phyloP scores from a whole-genome alignment of 78 protist species.

The slime mould (Dictyostelium discoideum) region DNA sequence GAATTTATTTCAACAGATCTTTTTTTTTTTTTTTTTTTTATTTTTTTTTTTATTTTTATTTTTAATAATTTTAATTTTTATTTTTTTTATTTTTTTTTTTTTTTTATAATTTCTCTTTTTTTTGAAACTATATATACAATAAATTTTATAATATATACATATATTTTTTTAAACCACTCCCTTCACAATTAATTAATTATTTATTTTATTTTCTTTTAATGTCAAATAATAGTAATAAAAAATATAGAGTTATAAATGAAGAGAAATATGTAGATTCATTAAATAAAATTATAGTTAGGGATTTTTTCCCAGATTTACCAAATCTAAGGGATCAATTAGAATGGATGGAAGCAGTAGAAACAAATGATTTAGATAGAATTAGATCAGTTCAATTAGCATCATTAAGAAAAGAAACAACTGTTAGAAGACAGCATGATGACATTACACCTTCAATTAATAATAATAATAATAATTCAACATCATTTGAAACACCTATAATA shows the following conservation, averaged over 20 bases:
- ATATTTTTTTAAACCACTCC: too few species aligned
- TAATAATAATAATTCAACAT: constrained; percentile 13
- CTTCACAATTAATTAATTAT: not conserved
- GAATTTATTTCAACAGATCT: too few species aligned
- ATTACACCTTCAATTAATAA: constrained; percentile 21
- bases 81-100: not conserved
- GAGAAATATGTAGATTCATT: constrained; percentile 64
- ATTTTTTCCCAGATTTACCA: constrained; percentile 83
- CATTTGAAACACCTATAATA: constrained; percentile 19
- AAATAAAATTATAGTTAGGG: constrained; percentile 76
- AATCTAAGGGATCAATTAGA: constrained; percentile 61
- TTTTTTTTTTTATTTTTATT: not conserved
- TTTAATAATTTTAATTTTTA: not conserved
- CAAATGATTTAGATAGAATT: constrained; percentile 58
- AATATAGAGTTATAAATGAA: constrained; percentile 55
- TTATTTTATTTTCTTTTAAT: not conserved
- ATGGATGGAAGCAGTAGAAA: constrained; percentile 77
- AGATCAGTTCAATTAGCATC: constrained; percentile 49
- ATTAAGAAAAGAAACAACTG: constrained; percentile 8
- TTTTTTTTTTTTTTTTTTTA: not conserved
- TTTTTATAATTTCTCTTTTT: not conserved
- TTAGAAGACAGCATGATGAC: not conserved
- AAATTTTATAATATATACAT: too few species aligned
- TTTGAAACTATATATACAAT: not conserved
- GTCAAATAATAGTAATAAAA: not conserved